These are phyloP conservation scores for Dendrocalamus sinicus DNA, from an alignment of 176 grass and related monocot genomes.

Conservation along the genomic window DNA sequence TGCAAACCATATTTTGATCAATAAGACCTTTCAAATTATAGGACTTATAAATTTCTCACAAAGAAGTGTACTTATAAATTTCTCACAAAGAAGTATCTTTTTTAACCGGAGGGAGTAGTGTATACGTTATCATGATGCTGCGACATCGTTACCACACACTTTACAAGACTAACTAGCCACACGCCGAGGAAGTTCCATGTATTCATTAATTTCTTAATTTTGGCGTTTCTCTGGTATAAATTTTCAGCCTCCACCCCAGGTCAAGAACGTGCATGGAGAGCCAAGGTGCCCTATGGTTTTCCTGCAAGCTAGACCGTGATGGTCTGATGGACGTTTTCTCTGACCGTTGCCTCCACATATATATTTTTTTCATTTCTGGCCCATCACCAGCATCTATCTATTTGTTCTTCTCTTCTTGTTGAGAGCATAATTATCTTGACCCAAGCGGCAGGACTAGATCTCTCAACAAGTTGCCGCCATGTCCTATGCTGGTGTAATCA, in stretches of 20 bases:
- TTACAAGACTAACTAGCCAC: no score
- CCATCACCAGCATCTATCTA: background rate
- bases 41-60: no score
- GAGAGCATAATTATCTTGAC: background rate
- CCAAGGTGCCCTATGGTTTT: background rate
- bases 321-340: background rate
- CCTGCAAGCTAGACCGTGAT: background rate
- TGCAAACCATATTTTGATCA: no score
- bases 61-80: no score
- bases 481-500: conserved; percentile 14
- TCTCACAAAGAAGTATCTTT: no score
- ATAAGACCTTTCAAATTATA: no score
- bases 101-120: no score
- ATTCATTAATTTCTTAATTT: background rate
- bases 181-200: no score
- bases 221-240: background rate
- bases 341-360: background rate
- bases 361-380: background rate
- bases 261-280: background rate
- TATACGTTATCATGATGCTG: no score
- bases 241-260: background rate
- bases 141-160: no score
- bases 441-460: background rate
- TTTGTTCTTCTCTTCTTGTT: conserved; percentile 42
- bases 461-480: background rate